These are phyloP conservation scores for Schwanniomyces etchellsii DNA, from an alignment of 1,139 yeast species.

Conservation along the genomic window DNA sequence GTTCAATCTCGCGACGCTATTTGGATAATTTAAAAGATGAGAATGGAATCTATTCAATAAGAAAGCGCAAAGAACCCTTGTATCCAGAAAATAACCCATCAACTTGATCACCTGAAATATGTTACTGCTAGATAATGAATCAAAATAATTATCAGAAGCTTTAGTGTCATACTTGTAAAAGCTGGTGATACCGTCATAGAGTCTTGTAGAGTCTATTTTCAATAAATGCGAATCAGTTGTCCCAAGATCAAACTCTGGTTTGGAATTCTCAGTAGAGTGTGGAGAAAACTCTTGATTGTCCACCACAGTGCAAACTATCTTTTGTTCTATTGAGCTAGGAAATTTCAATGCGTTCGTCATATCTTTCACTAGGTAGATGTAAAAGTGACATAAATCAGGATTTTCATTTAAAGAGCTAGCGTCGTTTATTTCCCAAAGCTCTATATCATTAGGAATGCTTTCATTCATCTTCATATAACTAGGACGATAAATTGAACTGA, in stretches of 20 bases:
- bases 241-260: background rate
- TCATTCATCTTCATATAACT: constrained; percentile 12
- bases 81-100: constrained; percentile 22
- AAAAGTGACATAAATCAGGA: constrained; percentile 20
- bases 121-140: constrained; percentile 29
- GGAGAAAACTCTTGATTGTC: constrained; percentile 40
- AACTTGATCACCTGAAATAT: constrained; percentile 30
- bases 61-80: constrained; percentile 20
- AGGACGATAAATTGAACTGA: constrained; percentile 24
- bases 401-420: constrained; percentile 6
- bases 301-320: constrained; percentile 29
- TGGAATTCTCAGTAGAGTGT: constrained; percentile 24
- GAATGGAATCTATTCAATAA: constrained; percentile 17
- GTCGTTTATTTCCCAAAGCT: constrained; percentile 27
- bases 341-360: constrained; percentile 14
- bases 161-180: constrained; percentile 26
- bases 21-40: constrained; percentile 6
- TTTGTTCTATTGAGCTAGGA: constrained; percentile 16
- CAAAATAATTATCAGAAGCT: constrained; percentile 27
- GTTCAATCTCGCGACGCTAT: constrained; percentile 7
- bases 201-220: constrained; percentile 29
- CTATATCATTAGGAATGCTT: constrained; percentile 15
- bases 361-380: constrained; percentile 25
- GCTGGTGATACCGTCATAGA: constrained; percentile 24
- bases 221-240: constrained; percentile 18